Evolutionary conservation across 257 asterid species (phyloP), one percentile per base, ranked within the genome.

Genomic region (Avicennia marina): DNA sequence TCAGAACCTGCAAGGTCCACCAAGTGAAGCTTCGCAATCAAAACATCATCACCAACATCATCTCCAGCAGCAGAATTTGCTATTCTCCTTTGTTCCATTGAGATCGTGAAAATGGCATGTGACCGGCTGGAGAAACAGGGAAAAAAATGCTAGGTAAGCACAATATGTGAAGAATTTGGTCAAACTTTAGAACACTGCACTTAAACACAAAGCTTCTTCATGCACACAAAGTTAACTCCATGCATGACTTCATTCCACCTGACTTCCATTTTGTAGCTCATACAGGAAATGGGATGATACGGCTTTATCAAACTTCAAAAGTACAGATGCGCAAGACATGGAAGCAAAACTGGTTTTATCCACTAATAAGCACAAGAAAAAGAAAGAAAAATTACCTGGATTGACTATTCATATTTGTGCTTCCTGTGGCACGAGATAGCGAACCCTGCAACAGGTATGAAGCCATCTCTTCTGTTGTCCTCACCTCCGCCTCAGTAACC

Each of bases 1-100:
- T 93, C 99, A 19, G 99, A 93, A 32, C 99, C 99, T 13, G 99
- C 99, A 49, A 93, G 90, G 74, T 93, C 99, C 41, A 93, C 99
- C 58, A 93, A 68, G 64, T 93, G 99, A 57, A 93, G 97, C 63
- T 93, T 93, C 18, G 99, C 97, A 52, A 71, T 67, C 47, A 93
- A 59, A 48, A 93, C 86, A 72, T 93, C 97, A 57, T 80, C 98
- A 17, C 86, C 82, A 48, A 33, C 70, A 49, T 82, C 99, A 65
- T 84, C 79, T 50, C 78, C 82, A 56, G 56, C 39, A 17, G 78
- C 64, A 71, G 74, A 60, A 61, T 58, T 64, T 33, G 74, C 4
- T 18, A 26, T 58, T 74, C 87, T 83, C 72, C 73, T 82, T 82
- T 93, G 99, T 60, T 89, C 97, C 87, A 93, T 76, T 7, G 90